phyloP scores from a whole-genome alignment of 805 yeast species.

The Suhomyces sp. region DNA sequence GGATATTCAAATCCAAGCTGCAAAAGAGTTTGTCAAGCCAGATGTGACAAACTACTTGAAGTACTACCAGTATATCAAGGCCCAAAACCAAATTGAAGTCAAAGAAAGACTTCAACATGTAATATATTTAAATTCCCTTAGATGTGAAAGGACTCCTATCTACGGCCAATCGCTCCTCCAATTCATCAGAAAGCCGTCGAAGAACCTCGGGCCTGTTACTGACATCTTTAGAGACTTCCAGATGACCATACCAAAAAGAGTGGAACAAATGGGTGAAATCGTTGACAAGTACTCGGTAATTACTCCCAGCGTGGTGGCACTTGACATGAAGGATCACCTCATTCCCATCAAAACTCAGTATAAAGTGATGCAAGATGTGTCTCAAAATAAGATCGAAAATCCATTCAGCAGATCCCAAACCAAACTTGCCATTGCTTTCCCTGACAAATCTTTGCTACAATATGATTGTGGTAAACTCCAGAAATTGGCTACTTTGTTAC shows the following conservation, averaged over 20 bases:
- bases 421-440: constrained; percentile 88
- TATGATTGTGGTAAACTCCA: constrained; percentile 97
- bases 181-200: constrained; percentile 24
- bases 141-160: constrained; percentile 64
- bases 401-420: constrained; percentile 81
- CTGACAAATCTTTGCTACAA: constrained; percentile 87
- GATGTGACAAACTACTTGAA: constrained; percentile 41
- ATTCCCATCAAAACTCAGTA: constrained; percentile 41
- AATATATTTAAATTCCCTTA: constrained; percentile 59
- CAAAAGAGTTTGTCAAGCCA: constrained; percentile 19
- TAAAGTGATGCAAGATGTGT: constrained; percentile 28
- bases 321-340: constrained; percentile 59
- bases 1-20: constrained; percentile 30
- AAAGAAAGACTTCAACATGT: constrained; percentile 54
- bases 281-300: constrained; percentile 79
- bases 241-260: constrained; percentile 25
- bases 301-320: constrained; percentile 81
- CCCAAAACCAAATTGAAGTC: constrained; percentile 49
- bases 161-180: constrained; percentile 60
- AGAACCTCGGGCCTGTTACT: constrained; percentile 8
- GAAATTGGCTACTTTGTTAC: constrained; percentile 69
- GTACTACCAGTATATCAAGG: constrained; percentile 57
- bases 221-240: constrained; percentile 19
- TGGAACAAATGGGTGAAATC: constrained; percentile 39
- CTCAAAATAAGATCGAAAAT: constrained; percentile 41